Base-by-base conservation (phyloP, 805 yeast genomes). In the Metschnikowia peoriensis region DNA sequence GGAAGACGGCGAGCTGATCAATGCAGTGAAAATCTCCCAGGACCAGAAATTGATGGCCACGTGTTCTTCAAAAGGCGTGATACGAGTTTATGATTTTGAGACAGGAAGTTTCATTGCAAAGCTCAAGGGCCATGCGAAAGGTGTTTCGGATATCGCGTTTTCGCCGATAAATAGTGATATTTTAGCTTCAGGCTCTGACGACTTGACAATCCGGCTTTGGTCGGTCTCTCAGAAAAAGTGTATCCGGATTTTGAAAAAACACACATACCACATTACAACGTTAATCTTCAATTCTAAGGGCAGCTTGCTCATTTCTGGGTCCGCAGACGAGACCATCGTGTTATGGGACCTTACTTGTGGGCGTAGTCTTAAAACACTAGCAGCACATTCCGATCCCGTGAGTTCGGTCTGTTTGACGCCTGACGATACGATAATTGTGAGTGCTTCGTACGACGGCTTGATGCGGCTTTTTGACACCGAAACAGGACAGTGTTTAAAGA, bases 311-410 rank as follows among this genome's bases (percentile, higher is more conserved):
- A 83, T 88, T 27, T 81, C 92, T 41, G 96, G 96, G 0, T 83
- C 96, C 1, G 82, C 94, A 47, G 99, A 93, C 68, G 98, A 93
- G 65, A 89, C 93, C 47, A 85, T 94, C 14, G 80, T 92, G 47
- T 78, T 93, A 2, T 93, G 99, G 99, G 97, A 93, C 67, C 80
- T 86, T 1, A 73, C 76, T 34, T 73, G 82, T 16, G 96, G 96
- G 1, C 78, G 78, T 39, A 80, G 88, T 51, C 70, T 90, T 60
- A 84, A 87, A 63, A 89, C 96, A 0, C 71, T 93, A 46, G 87
- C 96, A 39, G 97, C 98, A 0, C 99, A 93, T 69, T 83, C 96
- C 0, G 97, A 90, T 60, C 96, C 97, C 0, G 88, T 94, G 1
- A 83, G 89, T 22, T 78, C 89, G 0, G 73, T 92, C 1, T 85